Percentiles rank a stretch among this genome's conserved stretches.
phyloP scores from a whole-genome alignment of 345 rosid species.

The Citrus medica region DNA sequence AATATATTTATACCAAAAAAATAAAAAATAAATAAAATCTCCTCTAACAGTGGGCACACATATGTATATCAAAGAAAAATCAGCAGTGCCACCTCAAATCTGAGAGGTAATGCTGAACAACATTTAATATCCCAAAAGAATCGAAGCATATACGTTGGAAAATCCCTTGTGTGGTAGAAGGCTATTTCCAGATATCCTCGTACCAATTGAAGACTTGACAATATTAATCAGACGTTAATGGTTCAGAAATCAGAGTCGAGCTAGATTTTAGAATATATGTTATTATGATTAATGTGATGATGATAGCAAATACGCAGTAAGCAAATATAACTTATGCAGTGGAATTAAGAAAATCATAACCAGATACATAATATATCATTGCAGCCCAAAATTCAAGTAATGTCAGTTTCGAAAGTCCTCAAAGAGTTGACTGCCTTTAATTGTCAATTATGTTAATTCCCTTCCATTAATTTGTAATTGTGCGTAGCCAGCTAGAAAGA shows the following conservation, averaged over 20 bases:
- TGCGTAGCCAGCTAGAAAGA: not conserved
- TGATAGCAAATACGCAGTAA: too few relatives aligned
- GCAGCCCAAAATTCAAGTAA: not conserved
- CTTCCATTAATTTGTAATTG: not conserved
- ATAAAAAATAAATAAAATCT: too few relatives aligned
- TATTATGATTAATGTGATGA: too few relatives aligned
- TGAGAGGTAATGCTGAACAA: not conserved
- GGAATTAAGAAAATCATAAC: not conserved
- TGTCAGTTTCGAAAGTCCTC: not conserved
- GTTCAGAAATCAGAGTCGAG: not conserved
- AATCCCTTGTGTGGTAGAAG: not conserved
- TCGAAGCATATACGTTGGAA: not conserved
- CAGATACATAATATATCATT: not conserved
- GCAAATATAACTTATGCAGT: not conserved
- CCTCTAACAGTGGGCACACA: too few relatives aligned
- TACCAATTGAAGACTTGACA: not conserved
- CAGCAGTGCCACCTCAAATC: not conserved
- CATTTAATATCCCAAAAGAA: not conserved
- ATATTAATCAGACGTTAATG: not conserved
- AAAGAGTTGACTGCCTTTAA: not conserved
- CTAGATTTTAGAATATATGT: not conserved
- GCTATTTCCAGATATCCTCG: not conserved
- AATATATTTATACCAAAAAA: too few relatives aligned
- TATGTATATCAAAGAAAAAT: not conserved
- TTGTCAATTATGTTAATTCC: not conserved